Percentiles rank a stretch among this genome's conserved stretches.
Conservation (phyloP, 306 rosid species). For the Pterocarpus macrocarpus region DNA sequence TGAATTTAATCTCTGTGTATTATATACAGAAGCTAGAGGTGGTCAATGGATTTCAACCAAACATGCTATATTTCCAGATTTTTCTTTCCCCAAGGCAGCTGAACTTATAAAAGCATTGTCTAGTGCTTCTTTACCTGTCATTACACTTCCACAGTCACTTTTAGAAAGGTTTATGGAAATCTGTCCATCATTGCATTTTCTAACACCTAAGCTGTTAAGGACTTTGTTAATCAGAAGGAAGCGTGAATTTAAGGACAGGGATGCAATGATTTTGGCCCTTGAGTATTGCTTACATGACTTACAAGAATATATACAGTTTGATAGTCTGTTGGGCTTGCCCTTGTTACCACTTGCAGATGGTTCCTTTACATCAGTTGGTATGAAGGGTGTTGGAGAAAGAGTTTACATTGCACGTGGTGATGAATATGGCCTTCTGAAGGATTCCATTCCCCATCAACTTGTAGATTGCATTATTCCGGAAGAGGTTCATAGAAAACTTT, state of each 20-base stretch:
- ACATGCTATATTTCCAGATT: conserved; percentile 96
- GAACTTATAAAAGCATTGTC: conserved; percentile 80
- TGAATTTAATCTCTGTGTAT: conserved; percentile 74
- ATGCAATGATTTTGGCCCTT: conserved; percentile 80
- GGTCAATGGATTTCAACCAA: conserved; percentile 96
- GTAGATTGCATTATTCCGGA: conserved; percentile 73
- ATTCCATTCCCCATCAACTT: conserved; percentile 82
- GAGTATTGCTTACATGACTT: conserved; percentile 96
- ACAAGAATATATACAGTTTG: conserved; percentile 68
- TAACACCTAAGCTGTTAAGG: conserved; percentile 86
- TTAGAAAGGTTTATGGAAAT: conserved; percentile 84
- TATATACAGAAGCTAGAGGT: conserved; percentile 90
- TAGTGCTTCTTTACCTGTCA: conserved; percentile 83
- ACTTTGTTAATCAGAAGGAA: conserved; percentile 81
- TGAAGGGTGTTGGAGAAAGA: conserved; percentile 87
- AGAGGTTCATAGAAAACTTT: conserved; percentile 76
- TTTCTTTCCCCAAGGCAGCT: conserved; percentile 69
- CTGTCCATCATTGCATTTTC: conserved; percentile 86
- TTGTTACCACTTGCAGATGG: conserved; percentile 90
- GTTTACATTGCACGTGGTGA: conserved; percentile 85
- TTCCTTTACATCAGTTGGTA: conserved; percentile 80
- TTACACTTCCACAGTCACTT: conserved; percentile 70
- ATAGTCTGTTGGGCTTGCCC: conserved; percentile 75
- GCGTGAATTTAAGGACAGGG: conserved; percentile 86
- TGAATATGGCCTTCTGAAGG: conserved; percentile 89